phyloP scores from a whole-genome alignment of 306 rosid genomes.

The Vigna mungo region DNA sequence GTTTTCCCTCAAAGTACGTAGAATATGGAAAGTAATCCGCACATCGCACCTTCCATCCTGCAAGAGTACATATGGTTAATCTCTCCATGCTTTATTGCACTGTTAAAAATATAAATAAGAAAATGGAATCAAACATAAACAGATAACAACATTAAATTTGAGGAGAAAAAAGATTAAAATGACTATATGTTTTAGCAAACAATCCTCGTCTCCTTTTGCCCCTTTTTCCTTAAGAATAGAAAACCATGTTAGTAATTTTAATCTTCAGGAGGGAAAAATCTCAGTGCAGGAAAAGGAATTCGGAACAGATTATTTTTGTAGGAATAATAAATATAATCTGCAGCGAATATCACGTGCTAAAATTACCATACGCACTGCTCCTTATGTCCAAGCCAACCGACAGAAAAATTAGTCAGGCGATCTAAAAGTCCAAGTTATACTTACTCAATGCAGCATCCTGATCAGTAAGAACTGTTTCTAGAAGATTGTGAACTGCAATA shows the following conservation, averaged over 20 bases:
- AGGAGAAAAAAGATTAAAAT: background rate
- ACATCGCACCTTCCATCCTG: constrained; percentile 94
- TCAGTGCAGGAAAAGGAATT: background rate
- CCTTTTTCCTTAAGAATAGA: background rate
- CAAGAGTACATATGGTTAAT: constrained; percentile 26
- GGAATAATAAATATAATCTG: background rate
- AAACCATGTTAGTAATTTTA: background rate
- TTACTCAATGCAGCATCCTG: constrained; percentile 75
- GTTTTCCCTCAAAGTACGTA: constrained; percentile 71
- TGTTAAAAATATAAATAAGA: background rate
- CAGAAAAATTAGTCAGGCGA: constrained; percentile 12
- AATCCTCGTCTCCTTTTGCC: constrained; percentile 9
- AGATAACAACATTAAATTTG: constrained; percentile 13
- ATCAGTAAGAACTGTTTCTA: constrained; percentile 67
- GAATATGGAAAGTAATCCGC: constrained; percentile 81
- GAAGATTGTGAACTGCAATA: constrained; percentile 79
- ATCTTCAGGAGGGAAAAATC: background rate
- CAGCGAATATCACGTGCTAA: constrained; percentile 1
- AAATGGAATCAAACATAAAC: background rate
- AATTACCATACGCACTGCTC: constrained; percentile 6
- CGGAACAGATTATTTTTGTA: background rate
- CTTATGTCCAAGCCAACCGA: constrained; percentile 7
- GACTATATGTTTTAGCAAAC: constrained; percentile 16
- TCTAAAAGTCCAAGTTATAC: constrained; percentile 35
- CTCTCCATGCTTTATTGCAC: background rate